A percentile compares a stretch with the other conserved stretches of the same genome.
Evolutionary conservation across 495 filamentous ascomycete species (phyloP).

Genomic region (Barbatosphaeria neglecta): DNA sequence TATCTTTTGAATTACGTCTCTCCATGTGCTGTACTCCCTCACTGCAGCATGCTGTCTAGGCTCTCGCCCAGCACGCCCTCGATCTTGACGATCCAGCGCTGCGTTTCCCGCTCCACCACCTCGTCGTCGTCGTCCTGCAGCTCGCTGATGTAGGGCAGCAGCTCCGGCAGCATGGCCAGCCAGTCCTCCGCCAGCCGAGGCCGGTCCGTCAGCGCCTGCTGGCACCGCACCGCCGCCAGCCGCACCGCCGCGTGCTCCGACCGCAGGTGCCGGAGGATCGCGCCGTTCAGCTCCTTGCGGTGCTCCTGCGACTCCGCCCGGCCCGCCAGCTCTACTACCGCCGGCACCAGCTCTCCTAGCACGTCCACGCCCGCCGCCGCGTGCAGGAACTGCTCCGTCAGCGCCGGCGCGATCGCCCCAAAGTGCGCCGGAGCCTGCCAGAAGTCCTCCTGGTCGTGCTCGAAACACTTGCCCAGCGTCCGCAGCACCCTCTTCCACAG

Average conservation of each 20-base stretch:
- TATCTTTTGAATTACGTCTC: no score
- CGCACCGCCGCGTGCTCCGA: constrained; percentile 55
- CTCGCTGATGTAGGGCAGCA: constrained; percentile 89
- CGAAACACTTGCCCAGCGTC: constrained; percentile 61
- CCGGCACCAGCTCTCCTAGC: constrained; percentile 30
- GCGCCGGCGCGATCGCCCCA: constrained; percentile 49
- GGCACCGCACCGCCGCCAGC: constrained; percentile 64
- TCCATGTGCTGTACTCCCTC: constrained; percentile 2
- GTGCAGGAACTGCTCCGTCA: constrained; percentile 56
- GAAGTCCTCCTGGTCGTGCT: constrained; percentile 68
- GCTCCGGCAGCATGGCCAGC: constrained; percentile 80
- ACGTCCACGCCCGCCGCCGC: constrained; percentile 33
- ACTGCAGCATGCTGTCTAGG: constrained; percentile 82
- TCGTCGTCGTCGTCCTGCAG: constrained; percentile 94
- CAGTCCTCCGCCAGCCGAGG: constrained; percentile 82
- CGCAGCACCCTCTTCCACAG: constrained; percentile 53
- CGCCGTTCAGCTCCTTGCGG: constrained; percentile 71
- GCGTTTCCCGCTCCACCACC: constrained; percentile 73
- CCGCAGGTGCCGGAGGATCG: constrained; percentile 63
- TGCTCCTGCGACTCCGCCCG: constrained; percentile 72
- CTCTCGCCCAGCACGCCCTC: constrained; percentile 79
- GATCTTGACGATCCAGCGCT: constrained; percentile 76
- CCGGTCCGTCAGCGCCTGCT: constrained; percentile 63
- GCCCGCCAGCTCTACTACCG: constrained; percentile 68
- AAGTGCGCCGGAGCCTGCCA: constrained; percentile 90